These are phyloP conservation scores for Asterochloris erici DNA, from an alignment of 139 green algal genomes.

Conservation along the genomic window DNA sequence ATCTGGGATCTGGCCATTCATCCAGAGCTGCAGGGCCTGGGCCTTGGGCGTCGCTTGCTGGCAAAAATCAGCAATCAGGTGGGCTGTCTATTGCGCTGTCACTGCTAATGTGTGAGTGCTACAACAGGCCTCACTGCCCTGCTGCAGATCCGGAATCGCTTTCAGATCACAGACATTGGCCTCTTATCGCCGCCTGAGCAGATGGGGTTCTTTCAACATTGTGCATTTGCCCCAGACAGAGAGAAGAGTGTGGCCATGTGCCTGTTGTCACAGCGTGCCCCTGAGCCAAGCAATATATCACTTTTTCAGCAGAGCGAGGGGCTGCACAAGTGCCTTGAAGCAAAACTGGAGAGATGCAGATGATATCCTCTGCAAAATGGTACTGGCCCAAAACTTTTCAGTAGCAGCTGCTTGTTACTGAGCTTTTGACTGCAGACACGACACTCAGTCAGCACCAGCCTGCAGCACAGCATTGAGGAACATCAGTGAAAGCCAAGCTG, in stretches of 20 bases:
- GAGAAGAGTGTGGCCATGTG: slow-evolving; percentile 7
- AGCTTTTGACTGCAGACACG: too few species aligned
- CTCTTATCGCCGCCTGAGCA: neutral
- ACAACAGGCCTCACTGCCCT: neutral
- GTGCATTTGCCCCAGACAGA: slow-evolving; percentile 10
- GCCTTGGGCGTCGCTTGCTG: slow-evolving; percentile 3
- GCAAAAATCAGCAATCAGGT: slow-evolving; percentile 9
- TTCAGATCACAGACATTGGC: slow-evolving; percentile 10
- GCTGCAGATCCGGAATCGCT: slow-evolving; percentile 6
- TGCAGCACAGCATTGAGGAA: neutral
- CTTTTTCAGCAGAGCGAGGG: too few species aligned
- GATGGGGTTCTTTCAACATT: slow-evolving; percentile 3
- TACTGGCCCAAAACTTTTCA: too few species aligned
- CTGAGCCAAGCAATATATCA: too few species aligned
- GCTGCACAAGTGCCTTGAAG: too few species aligned
- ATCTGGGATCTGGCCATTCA: slow-evolving; percentile 8
- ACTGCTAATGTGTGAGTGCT: neutral
- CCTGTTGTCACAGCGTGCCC: neutral
- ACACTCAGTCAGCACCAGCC: too few species aligned
- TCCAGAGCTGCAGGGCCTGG: slow-evolving; percentile 10
- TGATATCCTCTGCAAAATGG: too few species aligned
- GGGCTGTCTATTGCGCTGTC: neutral
- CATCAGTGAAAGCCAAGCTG: neutral
- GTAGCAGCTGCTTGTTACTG: too few species aligned
- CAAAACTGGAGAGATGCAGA: too few species aligned